Evolutionary conservation across 2,329 filamentous ascomycete species (phyloP).

Genomic region (Myriosclerotinia duriaeana): DNA sequence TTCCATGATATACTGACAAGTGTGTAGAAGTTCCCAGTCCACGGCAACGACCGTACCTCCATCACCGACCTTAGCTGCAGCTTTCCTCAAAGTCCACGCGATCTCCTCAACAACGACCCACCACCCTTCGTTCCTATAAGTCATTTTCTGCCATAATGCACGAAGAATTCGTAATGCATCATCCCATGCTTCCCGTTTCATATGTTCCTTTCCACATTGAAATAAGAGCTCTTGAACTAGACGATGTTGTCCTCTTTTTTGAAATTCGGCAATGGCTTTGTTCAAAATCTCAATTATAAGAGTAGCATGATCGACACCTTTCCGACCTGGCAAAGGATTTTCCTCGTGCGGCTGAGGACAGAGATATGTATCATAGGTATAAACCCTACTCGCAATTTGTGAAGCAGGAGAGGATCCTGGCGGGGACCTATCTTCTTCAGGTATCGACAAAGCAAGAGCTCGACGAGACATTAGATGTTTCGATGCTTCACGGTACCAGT

Average conservation of each 20-base stretch:
- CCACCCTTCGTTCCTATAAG: slow-evolving; percentile 61
- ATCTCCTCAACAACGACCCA: slow-evolving; percentile 58
- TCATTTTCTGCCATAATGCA: slow-evolving; percentile 57
- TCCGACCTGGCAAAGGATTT: slow-evolving; percentile 49
- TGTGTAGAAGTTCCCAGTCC: slow-evolving; percentile 64
- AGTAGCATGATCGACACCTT: slow-evolving; percentile 55
- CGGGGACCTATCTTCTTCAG: slow-evolving; percentile 57
- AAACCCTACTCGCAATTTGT: slow-evolving; percentile 51
- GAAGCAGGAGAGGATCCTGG: slow-evolving; percentile 51
- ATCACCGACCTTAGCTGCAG: slow-evolving; percentile 53
- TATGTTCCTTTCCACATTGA: slow-evolving; percentile 57
- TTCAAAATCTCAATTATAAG: slow-evolving; percentile 55
- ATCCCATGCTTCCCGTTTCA: slow-evolving; percentile 52
- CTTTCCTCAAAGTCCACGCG: slow-evolving; percentile 59
- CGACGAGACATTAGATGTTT: slow-evolving; percentile 56
- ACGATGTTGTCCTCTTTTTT: slow-evolving; percentile 53
- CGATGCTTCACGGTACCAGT: slow-evolving; percentile 64
- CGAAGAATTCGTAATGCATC: slow-evolving; percentile 54
- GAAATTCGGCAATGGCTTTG: slow-evolving; percentile 54
- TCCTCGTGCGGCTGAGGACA: slow-evolving; percentile 64
- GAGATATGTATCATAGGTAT: slow-evolving; percentile 65
- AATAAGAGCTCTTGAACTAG: slow-evolving; percentile 55
- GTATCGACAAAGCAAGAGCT: slow-evolving; percentile 54
- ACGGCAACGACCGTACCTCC: slow-evolving; percentile 59
- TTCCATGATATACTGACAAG: slow-evolving; percentile 47